Conservation (phyloP, 139 green algal species). For the Chlorella sp. region DNA sequence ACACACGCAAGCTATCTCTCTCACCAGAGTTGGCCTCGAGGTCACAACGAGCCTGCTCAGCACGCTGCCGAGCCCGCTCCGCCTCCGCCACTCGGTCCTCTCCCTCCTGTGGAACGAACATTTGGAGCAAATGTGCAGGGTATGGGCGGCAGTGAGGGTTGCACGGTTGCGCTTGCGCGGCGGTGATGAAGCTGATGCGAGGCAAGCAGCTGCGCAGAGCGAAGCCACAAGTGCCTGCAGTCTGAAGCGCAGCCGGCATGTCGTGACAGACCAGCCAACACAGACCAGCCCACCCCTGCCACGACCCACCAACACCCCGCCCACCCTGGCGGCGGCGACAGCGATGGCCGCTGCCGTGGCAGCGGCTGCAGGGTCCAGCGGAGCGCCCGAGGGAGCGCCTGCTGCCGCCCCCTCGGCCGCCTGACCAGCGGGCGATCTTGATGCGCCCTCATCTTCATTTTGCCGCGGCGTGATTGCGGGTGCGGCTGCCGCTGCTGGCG, state of each 20-base stretch:
- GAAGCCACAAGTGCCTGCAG: background rate
- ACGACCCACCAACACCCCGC: background rate
- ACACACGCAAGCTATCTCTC: background rate
- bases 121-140: background rate
- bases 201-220: background rate
- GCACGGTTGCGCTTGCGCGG: background rate
- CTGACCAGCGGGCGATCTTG: too few species aligned
- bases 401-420: too few species aligned
- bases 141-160: background rate
- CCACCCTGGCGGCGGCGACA: background rate
- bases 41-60: conserved; percentile 34
- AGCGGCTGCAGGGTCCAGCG: background rate
- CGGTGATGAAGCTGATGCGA: too few species aligned
- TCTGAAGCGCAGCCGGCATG: background rate
- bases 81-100: conserved; percentile 36
- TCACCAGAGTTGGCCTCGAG: conserved; percentile 45
- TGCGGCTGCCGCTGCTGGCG: background rate
- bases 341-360: conserved; percentile 6
- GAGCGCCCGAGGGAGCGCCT: background rate
- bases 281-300: too few species aligned
- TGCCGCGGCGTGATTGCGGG: too few species aligned
- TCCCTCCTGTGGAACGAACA: too few species aligned
- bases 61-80: conserved; percentile 29
- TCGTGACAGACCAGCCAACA: too few species aligned
- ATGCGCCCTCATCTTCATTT: too few species aligned